Evolutionary conservation across 2,329 filamentous ascomycete species (phyloP).

Genomic region (Botrytis elliptica): DNA sequence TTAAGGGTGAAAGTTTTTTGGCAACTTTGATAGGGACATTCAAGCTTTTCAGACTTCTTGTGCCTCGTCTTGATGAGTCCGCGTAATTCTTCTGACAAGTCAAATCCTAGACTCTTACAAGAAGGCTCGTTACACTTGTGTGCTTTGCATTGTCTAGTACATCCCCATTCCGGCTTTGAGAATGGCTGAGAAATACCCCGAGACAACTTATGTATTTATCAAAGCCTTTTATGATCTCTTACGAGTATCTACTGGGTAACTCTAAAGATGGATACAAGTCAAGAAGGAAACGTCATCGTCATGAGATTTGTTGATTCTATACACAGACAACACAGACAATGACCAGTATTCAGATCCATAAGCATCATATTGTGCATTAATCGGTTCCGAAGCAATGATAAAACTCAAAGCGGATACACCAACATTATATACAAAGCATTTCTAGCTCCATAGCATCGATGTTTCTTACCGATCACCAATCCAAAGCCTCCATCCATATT

Average conservation of each 20-base stretch:
- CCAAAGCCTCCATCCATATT: background rate
- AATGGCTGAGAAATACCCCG: background rate
- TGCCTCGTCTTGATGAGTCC: background rate
- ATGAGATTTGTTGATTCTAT: background rate
- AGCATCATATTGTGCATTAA: background rate
- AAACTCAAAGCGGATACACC: background rate
- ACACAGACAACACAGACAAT: background rate
- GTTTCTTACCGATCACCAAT: background rate
- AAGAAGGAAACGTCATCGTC: background rate
- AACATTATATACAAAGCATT: background rate
- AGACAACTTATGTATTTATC: background rate
- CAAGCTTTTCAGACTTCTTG: background rate
- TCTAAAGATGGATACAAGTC: background rate
- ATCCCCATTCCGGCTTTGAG: background rate
- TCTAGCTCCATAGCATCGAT: background rate
- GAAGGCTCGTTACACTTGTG: background rate
- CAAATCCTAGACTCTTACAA: background rate
- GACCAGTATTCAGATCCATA: background rate
- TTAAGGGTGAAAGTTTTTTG: background rate
- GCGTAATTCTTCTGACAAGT: background rate
- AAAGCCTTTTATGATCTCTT: background rate
- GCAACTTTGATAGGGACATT: background rate
- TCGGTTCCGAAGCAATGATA: background rate
- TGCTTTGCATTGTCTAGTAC: background rate
- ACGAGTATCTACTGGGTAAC: background rate